Base-by-base conservation (phyloP, 352 stramenopile genomes). In the Globisporangium barbulae region DNA sequence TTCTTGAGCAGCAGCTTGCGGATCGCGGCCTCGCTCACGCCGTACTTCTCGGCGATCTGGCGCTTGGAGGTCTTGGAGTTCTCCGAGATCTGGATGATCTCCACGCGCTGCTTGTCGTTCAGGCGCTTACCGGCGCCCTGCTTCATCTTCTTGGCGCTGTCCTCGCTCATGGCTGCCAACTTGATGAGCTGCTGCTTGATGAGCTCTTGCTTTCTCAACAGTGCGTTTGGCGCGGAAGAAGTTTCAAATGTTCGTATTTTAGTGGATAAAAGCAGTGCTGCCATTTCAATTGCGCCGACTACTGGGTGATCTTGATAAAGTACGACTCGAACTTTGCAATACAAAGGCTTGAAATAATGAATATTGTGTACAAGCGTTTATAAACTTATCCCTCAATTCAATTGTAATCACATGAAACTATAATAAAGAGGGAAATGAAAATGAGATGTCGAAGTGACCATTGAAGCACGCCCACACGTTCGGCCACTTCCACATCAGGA, bases 51-150 rank as follows among this genome's bases (percentile, higher is more conserved):
- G 21, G 81, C 83, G 50, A 93, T 63, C 59, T 89, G 81, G 35
- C 83, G 81, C 76, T 93, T 91, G 60, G 81, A 88, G 62, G 83
- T 88, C 69, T 87, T 88, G 69, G 65, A 79, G 65, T 90, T 90
- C 67, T 91, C 83, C 3, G 81, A 75, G 60, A 90, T 79, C 70
- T 93, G 83, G 70, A 93, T 93, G 69, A 93, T 91, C 63, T 93
- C 81, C 39, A 93, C 76, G 65, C 83, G 83, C 78, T 93, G 78
- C 50, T 86, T 85, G 69, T 93, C 83, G 65, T 89, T 91, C 60
- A 93, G 71, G 10, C 83, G 83, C 72, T 90, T 91, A 54, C 81
- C 83, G 41, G 74, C 72, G 19, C 83, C 83, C 57, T 91, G 78
- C 62, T 87, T 87, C 30, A 69, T 72, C 67, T 88, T 90, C 75